phyloP scores from a whole-genome alignment of 495 filamentous ascomycete genomes.

The Penicillium arizonense region DNA sequence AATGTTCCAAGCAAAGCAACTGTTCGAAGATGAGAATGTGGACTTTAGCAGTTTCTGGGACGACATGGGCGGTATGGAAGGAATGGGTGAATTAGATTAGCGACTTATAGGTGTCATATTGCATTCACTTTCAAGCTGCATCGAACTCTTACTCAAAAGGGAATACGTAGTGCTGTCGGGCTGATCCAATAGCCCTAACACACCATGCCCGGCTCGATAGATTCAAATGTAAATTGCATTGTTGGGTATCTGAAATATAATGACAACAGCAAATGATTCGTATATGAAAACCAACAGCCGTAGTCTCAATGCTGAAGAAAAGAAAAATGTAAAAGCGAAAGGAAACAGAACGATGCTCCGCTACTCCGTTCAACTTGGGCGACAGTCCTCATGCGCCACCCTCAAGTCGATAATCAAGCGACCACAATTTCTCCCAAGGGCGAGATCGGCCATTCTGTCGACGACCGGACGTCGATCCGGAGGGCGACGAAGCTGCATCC shows the following conservation, averaged over 20 bases:
- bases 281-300: background rate
- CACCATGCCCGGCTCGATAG: background rate
- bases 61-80: slow-evolving; percentile 66
- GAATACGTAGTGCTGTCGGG: too few relatives aligned
- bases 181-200: too few relatives aligned
- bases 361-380: background rate
- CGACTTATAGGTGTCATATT: background rate
- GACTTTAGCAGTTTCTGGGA: slow-evolving; percentile 77
- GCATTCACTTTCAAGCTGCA: background rate
- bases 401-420: slow-evolving; percentile 49
- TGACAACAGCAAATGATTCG: slow-evolving; percentile 11
- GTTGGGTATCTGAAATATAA: slow-evolving; percentile 31
- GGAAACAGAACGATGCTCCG: background rate
- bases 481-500: slow-evolving; percentile 15
- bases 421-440: slow-evolving; percentile 55
- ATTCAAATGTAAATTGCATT: slow-evolving; percentile 16
- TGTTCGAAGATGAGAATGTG: slow-evolving; percentile 69
- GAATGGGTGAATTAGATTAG: slow-evolving; percentile 34
- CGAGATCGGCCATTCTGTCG: slow-evolving; percentile 28
- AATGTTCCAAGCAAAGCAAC: slow-evolving; percentile 61
- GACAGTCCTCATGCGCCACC: slow-evolving; percentile 14
- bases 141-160: too few relatives aligned
- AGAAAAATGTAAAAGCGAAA: slow-evolving; percentile 10
- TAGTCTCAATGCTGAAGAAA: background rate
- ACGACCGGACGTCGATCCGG: slow-evolving; percentile 19